Evolutionary conservation across 805 yeast genomes (phyloP).

Genomic region (Wickerhamiella bombiphila): DNA sequence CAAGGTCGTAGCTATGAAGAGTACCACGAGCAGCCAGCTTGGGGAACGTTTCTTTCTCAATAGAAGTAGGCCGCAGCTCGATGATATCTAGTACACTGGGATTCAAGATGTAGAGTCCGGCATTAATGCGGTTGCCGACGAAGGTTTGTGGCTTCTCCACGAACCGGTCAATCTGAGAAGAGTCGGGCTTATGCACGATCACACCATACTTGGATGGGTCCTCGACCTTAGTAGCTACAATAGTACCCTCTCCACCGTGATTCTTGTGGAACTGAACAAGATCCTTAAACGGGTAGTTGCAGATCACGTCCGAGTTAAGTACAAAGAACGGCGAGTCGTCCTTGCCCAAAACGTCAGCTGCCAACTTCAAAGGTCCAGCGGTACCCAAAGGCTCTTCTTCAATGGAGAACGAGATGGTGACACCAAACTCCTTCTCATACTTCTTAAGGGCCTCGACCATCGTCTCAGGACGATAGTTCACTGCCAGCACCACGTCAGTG

Average conservation of each 20-base stretch:
- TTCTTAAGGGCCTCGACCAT: conserved; percentile 91
- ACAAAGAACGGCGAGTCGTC: conserved; percentile 96
- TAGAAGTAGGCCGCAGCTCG: conserved; percentile 96
- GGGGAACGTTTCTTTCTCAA: conserved; percentile 99
- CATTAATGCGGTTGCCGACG: conserved; percentile 99
- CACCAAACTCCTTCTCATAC: conserved; percentile 92
- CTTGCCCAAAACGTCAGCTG: conserved; percentile 84
- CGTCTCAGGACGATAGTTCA: conserved; percentile 97
- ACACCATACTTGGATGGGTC: conserved; percentile 99
- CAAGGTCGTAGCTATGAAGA: conserved; percentile 89
- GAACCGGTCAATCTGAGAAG: conserved; percentile 93
- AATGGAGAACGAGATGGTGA: conserved; percentile 87
- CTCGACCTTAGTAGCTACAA: conserved; percentile 98
- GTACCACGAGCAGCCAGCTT: conserved; percentile 74
- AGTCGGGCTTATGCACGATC: conserved; percentile 90
- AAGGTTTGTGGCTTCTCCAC: conserved; percentile 99
- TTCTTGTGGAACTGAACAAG: conserved; percentile 83
- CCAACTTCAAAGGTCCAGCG: conserved; percentile 97
- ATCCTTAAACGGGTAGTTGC: conserved; percentile 95
- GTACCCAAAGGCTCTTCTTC: conserved; percentile 99
- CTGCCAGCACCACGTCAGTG: conserved; percentile 95
- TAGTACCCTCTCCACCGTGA: conserved; percentile 97
- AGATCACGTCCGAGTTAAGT: conserved; percentile 93
- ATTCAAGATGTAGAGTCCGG: conserved; percentile 96
- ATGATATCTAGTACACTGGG: conserved; percentile 94